Conservation (phyloP, 108 stramenopile species). For the Cafeteria roenbergensis region DNA sequence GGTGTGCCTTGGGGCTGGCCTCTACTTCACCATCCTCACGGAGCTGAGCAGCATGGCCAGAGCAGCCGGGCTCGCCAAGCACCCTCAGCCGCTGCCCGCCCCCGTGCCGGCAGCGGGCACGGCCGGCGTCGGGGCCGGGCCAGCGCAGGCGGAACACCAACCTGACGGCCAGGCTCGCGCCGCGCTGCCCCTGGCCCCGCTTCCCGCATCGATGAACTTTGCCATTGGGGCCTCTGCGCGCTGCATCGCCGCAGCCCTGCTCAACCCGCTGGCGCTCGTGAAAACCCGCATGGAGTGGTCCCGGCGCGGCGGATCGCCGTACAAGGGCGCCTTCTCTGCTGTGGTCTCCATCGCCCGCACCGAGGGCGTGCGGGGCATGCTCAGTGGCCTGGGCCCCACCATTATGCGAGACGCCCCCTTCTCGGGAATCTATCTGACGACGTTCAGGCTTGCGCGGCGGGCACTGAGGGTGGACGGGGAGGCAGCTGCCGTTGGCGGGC, state of each 20-base stretch:
- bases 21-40: background rate
- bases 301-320: background rate
- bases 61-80: no score
- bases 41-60: background rate
- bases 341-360: background rate
- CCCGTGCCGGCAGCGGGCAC: background rate
- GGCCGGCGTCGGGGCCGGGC: no score
- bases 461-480: no score
- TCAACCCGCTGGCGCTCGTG: background rate
- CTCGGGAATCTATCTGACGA: background rate
- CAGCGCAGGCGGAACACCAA: no score
- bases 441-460: no score
- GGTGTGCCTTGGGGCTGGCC: slow-evolving; percentile 2
- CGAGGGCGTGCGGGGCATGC: background rate
- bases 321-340: background rate
- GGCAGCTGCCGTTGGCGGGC: no score
- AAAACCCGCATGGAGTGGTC: slow-evolving; percentile 5
- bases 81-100: no score
- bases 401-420: slow-evolving; percentile 6
- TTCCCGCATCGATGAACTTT: background rate
- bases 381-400: background rate
- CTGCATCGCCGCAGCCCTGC: background rate
- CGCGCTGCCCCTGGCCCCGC: no score
- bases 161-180: no score
- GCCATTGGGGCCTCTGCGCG: background rate